These are phyloP conservation scores for Mucor sp. DNA, from an alignment of 371 early-diverging fungal species.

Conservation along the genomic window DNA sequence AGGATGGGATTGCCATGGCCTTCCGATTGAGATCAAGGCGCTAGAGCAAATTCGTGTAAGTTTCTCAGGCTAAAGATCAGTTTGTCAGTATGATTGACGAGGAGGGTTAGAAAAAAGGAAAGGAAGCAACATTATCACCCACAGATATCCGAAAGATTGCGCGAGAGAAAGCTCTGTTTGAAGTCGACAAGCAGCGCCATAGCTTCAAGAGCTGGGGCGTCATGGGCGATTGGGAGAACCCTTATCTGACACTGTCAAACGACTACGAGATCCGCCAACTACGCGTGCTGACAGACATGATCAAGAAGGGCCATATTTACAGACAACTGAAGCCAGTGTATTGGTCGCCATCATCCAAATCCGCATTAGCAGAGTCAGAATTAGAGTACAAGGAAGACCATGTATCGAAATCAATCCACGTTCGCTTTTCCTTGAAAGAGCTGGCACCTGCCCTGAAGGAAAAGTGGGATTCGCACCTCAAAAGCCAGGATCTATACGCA, in stretches of 20 bases:
- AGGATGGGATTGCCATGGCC: conserved; percentile 97
- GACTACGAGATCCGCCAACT: conserved; percentile 84
- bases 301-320: conserved; percentile 72
- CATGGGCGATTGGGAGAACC: conserved; percentile 85
- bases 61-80: not conserved
- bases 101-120: conserved; percentile 30
- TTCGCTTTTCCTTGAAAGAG: conserved; percentile 56
- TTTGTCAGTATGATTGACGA: not conserved
- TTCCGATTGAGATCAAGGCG: conserved; percentile 96
- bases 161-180: conserved; percentile 65
- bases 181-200: conserved; percentile 68
- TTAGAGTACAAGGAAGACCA: conserved; percentile 89
- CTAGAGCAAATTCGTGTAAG: conserved; percentile 64
- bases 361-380: conserved; percentile 93
- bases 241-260: conserved; percentile 75
- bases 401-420: conserved; percentile 75
- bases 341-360: conserved; percentile 92
- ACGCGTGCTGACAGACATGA: conserved; percentile 77
- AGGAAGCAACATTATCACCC: conserved; percentile 47
- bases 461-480: conserved; percentile 21
- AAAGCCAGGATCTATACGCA: conserved; percentile 39
- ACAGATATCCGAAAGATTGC: conserved; percentile 72
- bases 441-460: conserved; percentile 21
- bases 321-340: conserved; percentile 85
- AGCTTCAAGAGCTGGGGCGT: conserved; percentile 77